These are phyloP conservation scores for Didymella sp. DNA, from an alignment of 2,329 filamentous ascomycete species.

Conservation along the genomic window DNA sequence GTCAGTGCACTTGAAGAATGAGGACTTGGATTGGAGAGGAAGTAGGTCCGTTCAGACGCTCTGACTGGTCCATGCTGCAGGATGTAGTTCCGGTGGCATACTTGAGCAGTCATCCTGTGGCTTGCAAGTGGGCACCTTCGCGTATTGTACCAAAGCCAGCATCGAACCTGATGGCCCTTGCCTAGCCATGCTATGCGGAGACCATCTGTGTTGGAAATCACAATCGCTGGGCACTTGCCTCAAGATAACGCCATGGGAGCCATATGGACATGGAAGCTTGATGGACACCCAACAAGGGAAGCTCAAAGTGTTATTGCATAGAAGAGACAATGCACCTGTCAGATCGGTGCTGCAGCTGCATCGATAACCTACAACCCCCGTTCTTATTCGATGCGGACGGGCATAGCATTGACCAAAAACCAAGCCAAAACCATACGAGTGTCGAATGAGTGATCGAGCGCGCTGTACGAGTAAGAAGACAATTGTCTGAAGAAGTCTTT, in stretches of 20 bases:
- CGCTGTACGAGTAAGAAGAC: conserved; percentile 8
- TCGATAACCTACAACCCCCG: background rate
- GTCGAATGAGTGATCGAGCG: conserved; percentile 13
- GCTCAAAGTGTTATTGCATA: background rate
- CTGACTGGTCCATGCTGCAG: conserved; percentile 14
- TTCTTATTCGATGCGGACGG: background rate
- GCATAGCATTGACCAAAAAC: conserved; percentile 5
- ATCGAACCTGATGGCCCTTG: background rate
- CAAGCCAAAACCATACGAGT: conserved; percentile 24
- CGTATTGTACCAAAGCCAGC: conserved; percentile 6
- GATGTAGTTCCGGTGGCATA: conserved; percentile 13
- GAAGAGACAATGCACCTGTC: background rate
- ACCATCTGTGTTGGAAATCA: conserved; percentile 7
- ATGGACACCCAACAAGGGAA: background rate
- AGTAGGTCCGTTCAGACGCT: conserved; percentile 20
- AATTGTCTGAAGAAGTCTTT: background rate
- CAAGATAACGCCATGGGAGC: conserved; percentile 8
- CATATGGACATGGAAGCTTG: background rate
- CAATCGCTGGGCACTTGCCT: background rate
- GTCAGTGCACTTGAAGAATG: conserved; percentile 3
- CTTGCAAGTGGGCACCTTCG: conserved; percentile 3
- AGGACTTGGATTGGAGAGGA: conserved; percentile 14
- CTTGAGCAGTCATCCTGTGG: background rate
- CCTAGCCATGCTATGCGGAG: conserved; percentile 14
- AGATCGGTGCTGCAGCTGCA: background rate